Conservation (phyloP, 2,329 filamentous ascomycete genomes). For the Calonectria henricotiae region DNA sequence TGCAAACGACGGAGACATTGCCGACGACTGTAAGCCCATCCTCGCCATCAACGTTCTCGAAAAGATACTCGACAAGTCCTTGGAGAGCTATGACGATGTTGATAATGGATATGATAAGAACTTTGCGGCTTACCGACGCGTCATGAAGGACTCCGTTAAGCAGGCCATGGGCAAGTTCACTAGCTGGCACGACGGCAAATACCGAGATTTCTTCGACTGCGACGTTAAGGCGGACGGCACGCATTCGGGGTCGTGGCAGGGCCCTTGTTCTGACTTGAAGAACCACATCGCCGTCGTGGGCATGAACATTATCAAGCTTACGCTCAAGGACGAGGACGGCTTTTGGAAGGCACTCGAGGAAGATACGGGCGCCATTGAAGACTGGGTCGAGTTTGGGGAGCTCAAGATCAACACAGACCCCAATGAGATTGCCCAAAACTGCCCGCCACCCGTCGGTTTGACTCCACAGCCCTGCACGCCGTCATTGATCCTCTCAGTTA, state of each 20-base stretch:
- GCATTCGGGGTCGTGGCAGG: background rate
- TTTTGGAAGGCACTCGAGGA: background rate
- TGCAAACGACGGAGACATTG: background rate
- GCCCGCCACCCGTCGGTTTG: background rate
- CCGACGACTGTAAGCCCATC: background rate
- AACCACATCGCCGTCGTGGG: constrained; percentile 2
- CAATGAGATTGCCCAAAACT: background rate
- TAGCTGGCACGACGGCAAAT: background rate
- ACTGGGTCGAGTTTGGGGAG: background rate
- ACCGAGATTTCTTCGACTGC: constrained; percentile 6
- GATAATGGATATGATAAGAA: background rate
- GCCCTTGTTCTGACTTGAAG: background rate
- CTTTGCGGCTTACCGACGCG: background rate
- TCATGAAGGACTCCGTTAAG: background rate
- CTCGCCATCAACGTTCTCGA: background rate
- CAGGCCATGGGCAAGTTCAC: background rate
- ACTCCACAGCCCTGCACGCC: background rate
- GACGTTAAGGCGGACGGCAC: background rate
- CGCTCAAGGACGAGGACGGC: background rate
- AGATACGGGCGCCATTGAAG: constrained; percentile 1
- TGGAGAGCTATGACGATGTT: background rate
- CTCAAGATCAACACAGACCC: constrained; percentile 2
- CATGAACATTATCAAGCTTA: constrained; percentile 6
- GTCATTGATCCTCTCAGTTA: background rate
- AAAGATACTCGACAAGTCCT: constrained; percentile 7